Evolutionary conservation across 108 stramenopile genomes (phyloP).

Genomic region (Thalassiosira profunda): DNA sequence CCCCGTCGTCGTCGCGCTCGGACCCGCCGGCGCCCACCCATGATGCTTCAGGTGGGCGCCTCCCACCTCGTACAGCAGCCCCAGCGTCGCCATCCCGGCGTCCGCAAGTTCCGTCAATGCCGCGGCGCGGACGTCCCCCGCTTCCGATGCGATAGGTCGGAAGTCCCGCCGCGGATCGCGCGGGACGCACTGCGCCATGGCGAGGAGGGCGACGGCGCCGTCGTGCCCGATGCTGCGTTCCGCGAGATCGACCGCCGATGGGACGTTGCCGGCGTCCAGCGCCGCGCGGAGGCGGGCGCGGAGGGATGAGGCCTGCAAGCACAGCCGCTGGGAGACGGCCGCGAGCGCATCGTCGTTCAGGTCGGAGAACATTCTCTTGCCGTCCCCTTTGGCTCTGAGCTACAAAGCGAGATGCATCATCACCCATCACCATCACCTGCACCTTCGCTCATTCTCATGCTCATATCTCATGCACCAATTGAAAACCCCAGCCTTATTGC

Average conservation of each 20-base stretch:
- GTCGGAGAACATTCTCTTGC: too few species aligned
- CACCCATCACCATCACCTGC: too few species aligned
- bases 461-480: too few species aligned
- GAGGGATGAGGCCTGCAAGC: conserved; percentile 18
- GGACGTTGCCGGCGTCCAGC: conserved; percentile 1
- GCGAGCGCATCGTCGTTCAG: too few species aligned
- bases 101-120: conserved; percentile 23
- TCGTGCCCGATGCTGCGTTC: conserved; percentile 9
- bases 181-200: conserved; percentile 18
- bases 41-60: conserved; percentile 2
- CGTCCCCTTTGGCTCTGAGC: too few species aligned
- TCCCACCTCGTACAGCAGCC: conserved; percentile 4
- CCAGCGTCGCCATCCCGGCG: conserved; percentile 13
- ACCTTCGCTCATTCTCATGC: too few species aligned
- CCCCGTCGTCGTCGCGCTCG: conserved; percentile 4
- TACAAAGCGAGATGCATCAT: too few species aligned
- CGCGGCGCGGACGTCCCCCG: background rate
- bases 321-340: conserved; percentile 8
- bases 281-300: conserved; percentile 2
- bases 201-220: conserved; percentile 14
- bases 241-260: conserved; percentile 17
- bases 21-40: conserved; percentile 15
- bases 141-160: conserved; percentile 3
- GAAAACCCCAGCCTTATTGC: too few species aligned
- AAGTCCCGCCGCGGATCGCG: conserved; percentile 18